Conservation (phyloP, 352 stramenopile species). For the Phytophthora crassamura region DNA sequence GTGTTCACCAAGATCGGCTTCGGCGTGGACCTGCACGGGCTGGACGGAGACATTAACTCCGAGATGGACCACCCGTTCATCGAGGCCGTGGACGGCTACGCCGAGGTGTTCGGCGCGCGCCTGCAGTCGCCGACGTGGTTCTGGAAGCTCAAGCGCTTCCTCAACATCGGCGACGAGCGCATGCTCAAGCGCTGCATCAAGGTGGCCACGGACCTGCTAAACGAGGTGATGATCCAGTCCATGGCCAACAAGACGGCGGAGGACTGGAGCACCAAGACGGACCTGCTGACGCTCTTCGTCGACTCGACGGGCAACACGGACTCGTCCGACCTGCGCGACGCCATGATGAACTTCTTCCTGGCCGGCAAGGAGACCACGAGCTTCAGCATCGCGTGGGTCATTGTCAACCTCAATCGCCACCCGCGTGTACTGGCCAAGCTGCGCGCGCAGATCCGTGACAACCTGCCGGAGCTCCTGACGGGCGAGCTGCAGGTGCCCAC, state of each 20-base stretch:
- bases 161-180: slow-evolving; percentile 46
- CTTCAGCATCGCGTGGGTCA: slow-evolving; percentile 59
- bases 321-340: slow-evolving; percentile 54
- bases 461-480: slow-evolving; percentile 43
- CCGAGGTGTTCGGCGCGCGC: slow-evolving; percentile 34
- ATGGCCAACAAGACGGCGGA: slow-evolving; percentile 33
- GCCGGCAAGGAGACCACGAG: slow-evolving; percentile 71
- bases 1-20: slow-evolving; percentile 82
- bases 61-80: slow-evolving; percentile 56
- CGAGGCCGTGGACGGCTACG: slow-evolving; percentile 52
- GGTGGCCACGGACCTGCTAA: slow-evolving; percentile 44
- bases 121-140: slow-evolving; percentile 55
- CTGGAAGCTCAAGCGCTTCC: slow-evolving; percentile 56
- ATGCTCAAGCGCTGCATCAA: slow-evolving; percentile 46
- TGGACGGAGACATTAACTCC: slow-evolving; percentile 39
- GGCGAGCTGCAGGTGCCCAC: slow-evolving; percentile 39
- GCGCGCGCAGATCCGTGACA: slow-evolving; percentile 39
- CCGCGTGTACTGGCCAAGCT: slow-evolving; percentile 54
- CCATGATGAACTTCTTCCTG: no score
- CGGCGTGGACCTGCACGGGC: slow-evolving; percentile 61
- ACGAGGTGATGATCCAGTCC: slow-evolving; percentile 55
- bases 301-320: slow-evolving; percentile 43
- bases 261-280: slow-evolving; percentile 38
- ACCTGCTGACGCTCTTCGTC: slow-evolving; percentile 56
- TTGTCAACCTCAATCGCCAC: slow-evolving; percentile 65